A percentile compares a stretch with the other conserved stretches of the same genome.
Conservation (phyloP, 2,329 filamentous ascomycete species). For the Beauveria caledonica region DNA sequence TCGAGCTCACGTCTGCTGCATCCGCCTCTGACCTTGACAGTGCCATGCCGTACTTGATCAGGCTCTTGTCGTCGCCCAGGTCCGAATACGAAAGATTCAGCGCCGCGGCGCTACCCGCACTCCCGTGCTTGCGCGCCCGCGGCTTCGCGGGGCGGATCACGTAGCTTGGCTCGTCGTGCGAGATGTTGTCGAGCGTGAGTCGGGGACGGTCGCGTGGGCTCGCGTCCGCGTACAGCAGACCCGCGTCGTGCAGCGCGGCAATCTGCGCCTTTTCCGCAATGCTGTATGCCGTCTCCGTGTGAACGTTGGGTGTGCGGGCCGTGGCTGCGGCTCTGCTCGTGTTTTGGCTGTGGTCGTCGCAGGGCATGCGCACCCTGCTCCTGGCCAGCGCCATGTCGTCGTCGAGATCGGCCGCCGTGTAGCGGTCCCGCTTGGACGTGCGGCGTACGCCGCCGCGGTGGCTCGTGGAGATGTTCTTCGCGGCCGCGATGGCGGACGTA, state of each 20-base stretch:
- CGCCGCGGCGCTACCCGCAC: not conserved
- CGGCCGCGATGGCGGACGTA: not conserved
- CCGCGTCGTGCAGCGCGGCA: not conserved
- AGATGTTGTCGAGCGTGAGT: conserved; percentile 1
- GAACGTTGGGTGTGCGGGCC: not conserved
- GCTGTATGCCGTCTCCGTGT: not conserved
- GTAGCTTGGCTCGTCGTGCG: conserved; percentile 3
- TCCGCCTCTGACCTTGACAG: conserved; percentile 1
- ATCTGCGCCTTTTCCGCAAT: not conserved
- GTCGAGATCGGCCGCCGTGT: not conserved
- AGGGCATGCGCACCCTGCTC: conserved; percentile 2
- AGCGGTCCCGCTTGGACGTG: not conserved
- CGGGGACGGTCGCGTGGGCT: not conserved
- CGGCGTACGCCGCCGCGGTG: not conserved
- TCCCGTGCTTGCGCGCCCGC: not conserved
- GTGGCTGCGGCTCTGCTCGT: not conserved
- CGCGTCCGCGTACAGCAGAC: not conserved
- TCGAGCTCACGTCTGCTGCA: not conserved
- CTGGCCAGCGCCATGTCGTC: conserved; percentile 2
- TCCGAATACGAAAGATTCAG: not conserved
- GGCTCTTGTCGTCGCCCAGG: conserved; percentile 3
- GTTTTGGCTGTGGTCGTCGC: not conserved
- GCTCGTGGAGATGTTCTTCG: not conserved
- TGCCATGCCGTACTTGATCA: conserved; percentile 3
- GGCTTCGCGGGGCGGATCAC: not conserved